Base-by-base conservation (phyloP, 345 rosid genomes). In the Ceriops tagal region DNA sequence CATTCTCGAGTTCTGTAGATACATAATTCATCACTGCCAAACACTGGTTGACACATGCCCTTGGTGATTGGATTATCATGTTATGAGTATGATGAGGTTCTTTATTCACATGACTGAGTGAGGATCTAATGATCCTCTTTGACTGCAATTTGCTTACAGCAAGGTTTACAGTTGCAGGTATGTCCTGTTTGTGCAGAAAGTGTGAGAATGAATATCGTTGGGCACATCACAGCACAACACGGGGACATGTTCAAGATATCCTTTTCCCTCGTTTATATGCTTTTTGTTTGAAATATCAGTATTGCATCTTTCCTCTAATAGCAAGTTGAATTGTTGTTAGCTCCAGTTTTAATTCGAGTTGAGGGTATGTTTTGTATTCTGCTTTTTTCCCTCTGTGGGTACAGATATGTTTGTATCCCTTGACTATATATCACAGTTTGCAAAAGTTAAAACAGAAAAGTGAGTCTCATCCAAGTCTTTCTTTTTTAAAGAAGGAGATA, bases 351-450 rank as follows among this genome's bases (percentile, higher is more conserved):
- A 43, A 43, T 43, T 16, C 15, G 18, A 0, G 49, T 43, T 43
- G 49, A 43, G 18, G 49, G 5, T 43, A 43, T 43, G 21, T 18
- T 62, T 64, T 4, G 53, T 24, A 53, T 73, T 51, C 8, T 49
- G 63, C 28, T 27, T 20, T 1, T 59, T 2, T 69, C 4, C 5
- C 62, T 39, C 31, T 64, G 61, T 59, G 55, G 72, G 59, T 30
- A 71, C 62, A 53, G 56, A 59, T 68, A 34, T 52, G 5, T 22
- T 24, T 64, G 72, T 22, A 60, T 83, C 76, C 92, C 97, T 89
- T 91, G 82, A 91, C 87, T 59, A 60, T 47, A 61, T 62, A 66
- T 82, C 84, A 92, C 96, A 75, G 83, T 72, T 84, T 84, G 72
- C 89, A 84, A 64, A 84, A 75, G 65, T 75, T 86, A 73, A 88